phyloP scores from a whole-genome alignment of 305 asterid genomes.

The Rubia tinctorum region DNA sequence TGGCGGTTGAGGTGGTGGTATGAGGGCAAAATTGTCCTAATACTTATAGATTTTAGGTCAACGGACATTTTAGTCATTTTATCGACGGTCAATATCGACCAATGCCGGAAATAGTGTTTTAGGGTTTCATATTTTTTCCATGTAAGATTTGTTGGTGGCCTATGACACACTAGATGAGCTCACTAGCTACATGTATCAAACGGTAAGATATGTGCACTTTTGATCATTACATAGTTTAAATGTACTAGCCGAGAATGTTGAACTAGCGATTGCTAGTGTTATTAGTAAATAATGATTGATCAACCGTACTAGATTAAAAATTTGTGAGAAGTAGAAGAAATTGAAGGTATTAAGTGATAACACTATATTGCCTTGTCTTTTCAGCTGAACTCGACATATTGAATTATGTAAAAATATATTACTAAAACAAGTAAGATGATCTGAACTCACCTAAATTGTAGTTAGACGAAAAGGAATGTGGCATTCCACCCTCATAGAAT shows the following conservation, averaged over 20 bases:
- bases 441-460: not conserved
- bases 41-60: too few species aligned
- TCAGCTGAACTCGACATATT: not conserved
- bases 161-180: constrained; percentile 81
- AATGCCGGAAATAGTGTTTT: too few species aligned
- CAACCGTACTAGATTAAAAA: not conserved
- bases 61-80: too few species aligned
- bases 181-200: constrained; percentile 96
- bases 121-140: too few species aligned
- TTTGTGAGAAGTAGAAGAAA: not conserved
- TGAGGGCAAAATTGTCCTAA: too few species aligned
- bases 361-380: not conserved
- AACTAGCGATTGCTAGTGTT: not conserved
- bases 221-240: not conserved
- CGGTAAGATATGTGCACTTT: constrained; percentile 44
- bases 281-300: not conserved
- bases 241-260: not conserved
- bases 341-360: not conserved
- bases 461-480: not conserved
- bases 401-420: not conserved
- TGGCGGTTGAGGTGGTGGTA: too few species aligned
- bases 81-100: too few species aligned
- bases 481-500: not conserved
- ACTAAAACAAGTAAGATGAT: not conserved
- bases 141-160: constrained; percentile 59